These are phyloP conservation scores for Claviceps sp. DNA, from an alignment of 2,329 filamentous ascomycete species.

Conservation along the genomic window DNA sequence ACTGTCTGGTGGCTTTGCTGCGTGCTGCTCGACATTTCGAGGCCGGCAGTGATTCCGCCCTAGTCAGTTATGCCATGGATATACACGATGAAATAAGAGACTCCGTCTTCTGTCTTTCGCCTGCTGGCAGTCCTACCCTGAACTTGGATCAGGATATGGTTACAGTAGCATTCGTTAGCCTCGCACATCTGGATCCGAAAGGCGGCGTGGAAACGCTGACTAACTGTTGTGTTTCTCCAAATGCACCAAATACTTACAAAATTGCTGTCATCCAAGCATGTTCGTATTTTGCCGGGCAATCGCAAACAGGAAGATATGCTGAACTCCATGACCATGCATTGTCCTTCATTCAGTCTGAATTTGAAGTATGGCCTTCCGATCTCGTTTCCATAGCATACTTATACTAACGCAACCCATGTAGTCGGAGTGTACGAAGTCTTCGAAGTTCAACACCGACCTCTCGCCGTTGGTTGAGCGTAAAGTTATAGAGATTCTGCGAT, in stretches of 20 bases:
- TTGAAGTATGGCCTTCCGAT: background rate
- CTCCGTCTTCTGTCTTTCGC: conserved; percentile 45
- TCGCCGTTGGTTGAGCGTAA: conserved; percentile 26
- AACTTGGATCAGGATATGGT: conserved; percentile 50
- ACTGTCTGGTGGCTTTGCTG: conserved; percentile 49
- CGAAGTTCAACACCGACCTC: conserved; percentile 10
- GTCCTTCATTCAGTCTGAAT: conserved; percentile 33
- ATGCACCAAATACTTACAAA: conserved; percentile 46
- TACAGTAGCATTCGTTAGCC: conserved; percentile 52
- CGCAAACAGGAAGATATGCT: conserved; percentile 34
- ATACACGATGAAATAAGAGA: conserved; percentile 56
- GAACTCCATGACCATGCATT: conserved; percentile 42
- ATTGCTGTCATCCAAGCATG: conserved; percentile 49
- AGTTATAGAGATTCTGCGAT: conserved; percentile 27
- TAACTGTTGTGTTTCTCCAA: conserved; percentile 41
- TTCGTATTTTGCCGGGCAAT: conserved; percentile 45
- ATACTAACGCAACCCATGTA: conserved; percentile 1
- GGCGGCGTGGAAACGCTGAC: conserved; percentile 42
- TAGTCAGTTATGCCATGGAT: conserved; percentile 55
- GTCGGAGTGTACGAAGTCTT: conserved; percentile 2
- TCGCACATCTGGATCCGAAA: conserved; percentile 48
- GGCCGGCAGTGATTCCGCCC: conserved; percentile 46
- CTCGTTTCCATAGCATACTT: background rate
- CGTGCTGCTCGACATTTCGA: conserved; percentile 52
- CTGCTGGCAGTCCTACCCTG: conserved; percentile 31